Conservation (phyloP, 78 protist species). For the Dictyostelium purpureum region DNA sequence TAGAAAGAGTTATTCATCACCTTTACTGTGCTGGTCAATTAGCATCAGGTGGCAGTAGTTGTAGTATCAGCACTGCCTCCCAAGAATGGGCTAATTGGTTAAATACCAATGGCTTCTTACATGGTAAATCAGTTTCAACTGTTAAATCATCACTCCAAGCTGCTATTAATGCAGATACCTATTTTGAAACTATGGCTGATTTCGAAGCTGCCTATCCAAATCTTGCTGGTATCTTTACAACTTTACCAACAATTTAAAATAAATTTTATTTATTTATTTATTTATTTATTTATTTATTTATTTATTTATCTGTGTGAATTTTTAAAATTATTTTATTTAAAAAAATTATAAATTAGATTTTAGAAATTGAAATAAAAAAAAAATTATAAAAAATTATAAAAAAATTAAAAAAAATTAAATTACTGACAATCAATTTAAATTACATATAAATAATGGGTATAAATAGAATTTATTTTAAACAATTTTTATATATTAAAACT, state of each 20-base stretch:
- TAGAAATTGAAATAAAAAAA: too few species aligned
- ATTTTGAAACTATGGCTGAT: not conserved
- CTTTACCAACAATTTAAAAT: not conserved
- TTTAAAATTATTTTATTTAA: too few species aligned
- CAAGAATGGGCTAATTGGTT: constrained; percentile 10
- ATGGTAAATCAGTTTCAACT: not conserved
- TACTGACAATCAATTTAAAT: too few species aligned
- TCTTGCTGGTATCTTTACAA: constrained; percentile 6
- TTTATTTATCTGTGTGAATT: too few species aligned
- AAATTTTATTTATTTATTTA: not conserved
- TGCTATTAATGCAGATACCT: constrained; percentile 14
- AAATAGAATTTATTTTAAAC: too few species aligned
- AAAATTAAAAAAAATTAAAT: too few species aligned
- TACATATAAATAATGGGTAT: too few species aligned
- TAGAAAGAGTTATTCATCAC: constrained; percentile 37
- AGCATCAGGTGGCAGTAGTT: not conserved
- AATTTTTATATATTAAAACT: too few species aligned
- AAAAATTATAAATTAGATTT: too few species aligned
- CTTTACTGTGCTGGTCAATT: constrained; percentile 18
- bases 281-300: not conserved
- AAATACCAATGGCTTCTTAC: constrained; percentile 19
- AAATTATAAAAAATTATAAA: too few species aligned
- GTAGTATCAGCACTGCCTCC: not conserved
- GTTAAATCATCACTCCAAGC: not conserved
- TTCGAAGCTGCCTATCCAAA: constrained; percentile 35